Evolutionary conservation across 1,139 yeast genomes (phyloP), one percentile per base, ranked within the genome.

Genomic region (Lodderomyces beijingensis): DNA sequence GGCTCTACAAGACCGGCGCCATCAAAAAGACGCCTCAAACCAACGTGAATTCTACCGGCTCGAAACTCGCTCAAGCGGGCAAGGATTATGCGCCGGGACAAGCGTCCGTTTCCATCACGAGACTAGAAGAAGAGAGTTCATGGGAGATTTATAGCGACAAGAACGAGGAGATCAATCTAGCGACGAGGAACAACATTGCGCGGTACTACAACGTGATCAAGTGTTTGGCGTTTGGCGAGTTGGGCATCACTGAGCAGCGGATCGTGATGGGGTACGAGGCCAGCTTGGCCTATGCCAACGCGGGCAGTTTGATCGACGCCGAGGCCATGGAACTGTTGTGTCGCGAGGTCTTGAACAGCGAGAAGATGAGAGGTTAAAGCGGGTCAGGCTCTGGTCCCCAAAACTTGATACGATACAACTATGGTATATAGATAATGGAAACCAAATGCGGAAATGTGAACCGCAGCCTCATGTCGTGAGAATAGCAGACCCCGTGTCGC

Each of bases 111-210:
- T 72, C 91, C 12, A 84, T 91, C 36, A 88, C 96, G 5, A 70
- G 94, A 45, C 62, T 91, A 31, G 97, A 93, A 53, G 96, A 91
- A 52, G 95, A 88, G 51, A 83, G 95, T 30, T 84, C 96, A 2
- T 80, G 94, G 89, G 95, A 89, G 50, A 91, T 93, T 33, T 93
- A 93, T 59, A 82, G 94, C 35, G 98, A 93, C 56, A 73, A 75
- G 39, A 93, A 93, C 52, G 97, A 89, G 42, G 51, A 61, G 16
- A 81, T 93, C 14, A 61, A 84, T 4, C 59, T 65, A 12, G 65
- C 74, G 14, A 69, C 78, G 6, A 72, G 93, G 45, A 77, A 74
- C 41, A 82, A 88, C 16, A 89, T 93, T 28, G 74, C 94, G 7
- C 69, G 97, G 38, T 91, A 93, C 55, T 75, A 81, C 33, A 88